A percentile compares a stretch with the other conserved stretches of the same genome.
Evolutionary conservation across 768 basidiomycete genomes (phyloP).

Genomic region (Artomyces pyxidatus): DNA sequence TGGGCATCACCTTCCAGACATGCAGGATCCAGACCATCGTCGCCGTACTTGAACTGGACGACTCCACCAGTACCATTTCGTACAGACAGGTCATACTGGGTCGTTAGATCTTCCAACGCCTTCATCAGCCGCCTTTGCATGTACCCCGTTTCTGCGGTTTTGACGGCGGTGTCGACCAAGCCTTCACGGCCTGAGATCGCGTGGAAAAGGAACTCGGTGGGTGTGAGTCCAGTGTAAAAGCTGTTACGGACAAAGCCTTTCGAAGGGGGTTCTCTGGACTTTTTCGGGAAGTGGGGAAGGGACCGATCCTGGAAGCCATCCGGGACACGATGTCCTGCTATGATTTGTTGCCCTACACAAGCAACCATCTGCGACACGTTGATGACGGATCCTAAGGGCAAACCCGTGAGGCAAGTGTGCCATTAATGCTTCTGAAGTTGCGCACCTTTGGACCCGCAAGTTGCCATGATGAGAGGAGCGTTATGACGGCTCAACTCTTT

Average conservation of each 20-base stretch:
- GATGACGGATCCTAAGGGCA: conserved; percentile 79
- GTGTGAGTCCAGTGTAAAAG: conserved; percentile 86
- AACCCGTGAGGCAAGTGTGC: not conserved
- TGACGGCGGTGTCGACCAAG: conserved; percentile 98
- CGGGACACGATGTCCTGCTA: conserved; percentile 94
- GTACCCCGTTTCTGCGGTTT: conserved; percentile 99
- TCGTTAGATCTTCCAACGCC: conserved; percentile 92
- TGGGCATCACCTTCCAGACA: conserved; percentile 93
- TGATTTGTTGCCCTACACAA: conserved; percentile 99
- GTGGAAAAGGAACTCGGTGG: conserved; percentile 98
- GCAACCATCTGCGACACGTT: conserved; percentile 99
- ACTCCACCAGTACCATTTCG: conserved; percentile 91
- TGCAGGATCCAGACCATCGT: conserved; percentile 95
- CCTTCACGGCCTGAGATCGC: conserved; percentile 98
- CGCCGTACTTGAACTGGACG: conserved; percentile 95
- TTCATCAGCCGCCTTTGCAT: conserved; percentile 99
- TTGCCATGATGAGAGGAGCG: conserved; percentile 97
- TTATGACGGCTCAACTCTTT: conserved; percentile 95
- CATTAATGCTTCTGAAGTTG: not conserved
- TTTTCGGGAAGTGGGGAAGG: conserved; percentile 97
- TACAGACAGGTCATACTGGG: conserved; percentile 93
- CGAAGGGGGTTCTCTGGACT: conserved; percentile 90
- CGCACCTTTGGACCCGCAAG: conserved; percentile 95
- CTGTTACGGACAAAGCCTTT: conserved; percentile 98
- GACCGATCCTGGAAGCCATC: conserved; percentile 99